Evolutionary conservation across 176 grass and related monocot genomes (phyloP), one percentile per base, ranked within the genome.

Genomic region (Chloris gayana): DNA sequence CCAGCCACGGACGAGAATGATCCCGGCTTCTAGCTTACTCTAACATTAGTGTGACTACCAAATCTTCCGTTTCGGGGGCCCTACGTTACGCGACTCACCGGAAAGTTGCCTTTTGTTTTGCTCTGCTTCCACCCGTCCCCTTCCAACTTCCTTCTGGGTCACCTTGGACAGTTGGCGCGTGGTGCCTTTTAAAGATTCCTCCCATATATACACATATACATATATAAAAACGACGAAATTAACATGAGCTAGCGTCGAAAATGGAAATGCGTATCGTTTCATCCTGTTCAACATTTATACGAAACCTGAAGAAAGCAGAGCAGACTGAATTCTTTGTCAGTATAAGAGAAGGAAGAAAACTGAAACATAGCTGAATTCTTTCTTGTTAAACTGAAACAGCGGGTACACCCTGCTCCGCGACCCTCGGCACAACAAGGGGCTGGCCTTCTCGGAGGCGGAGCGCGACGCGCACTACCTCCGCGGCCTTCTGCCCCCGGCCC

Each of bases 391-490:
- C 35, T n/a, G n/a, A n/a, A 25, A 72, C 87, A 94, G 95, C 67
- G 95, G 95, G 1, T 92, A 89, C 81, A 73, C 74, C 31, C 85
- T 98, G 1, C 68, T 98, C 11, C 82, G 95, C 6, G 95, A 94
- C 51, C 95, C 92, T 6, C 83, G 79, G 3, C 87, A 98, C 90
- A 98, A 98, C 89, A 98, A 94, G 89, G 95, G 89, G 0, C 85
- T 98, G 21, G 89, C 95, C 53, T 98, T 94, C 83, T 79, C 83
- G 3, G 89, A 94, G 84, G 87, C 81, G 72, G 95, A 98, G 89
- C 93, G 95, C 18, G 95, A 98, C 93, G 89, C 95, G 77, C 95
- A 98, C 89, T 98, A 94, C 82, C 81, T 98, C 19, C 92, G 95
- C 0, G 95, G 95, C 18, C 95, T 98, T 1, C 89, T 98, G 4